Evolutionary conservation across 257 asterid species (phyloP), one percentile per base, ranked within the genome.

Genomic region (Asclepias syriaca): DNA sequence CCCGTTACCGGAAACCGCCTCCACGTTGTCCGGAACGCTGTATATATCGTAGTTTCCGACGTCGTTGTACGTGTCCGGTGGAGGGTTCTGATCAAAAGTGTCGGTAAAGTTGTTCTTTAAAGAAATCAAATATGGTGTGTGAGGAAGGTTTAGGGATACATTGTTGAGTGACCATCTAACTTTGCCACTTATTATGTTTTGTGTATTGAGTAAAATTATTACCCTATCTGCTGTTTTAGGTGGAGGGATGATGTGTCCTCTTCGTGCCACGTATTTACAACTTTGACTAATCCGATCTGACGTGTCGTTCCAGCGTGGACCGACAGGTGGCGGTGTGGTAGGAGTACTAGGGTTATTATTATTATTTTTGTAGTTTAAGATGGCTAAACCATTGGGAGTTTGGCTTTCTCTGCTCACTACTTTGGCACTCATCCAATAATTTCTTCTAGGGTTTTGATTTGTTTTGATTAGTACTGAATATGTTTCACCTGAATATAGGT

Each of bases 161-260:
- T 91, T 86, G 78, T 91, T 91, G 34, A 89, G 63, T 1, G 96
- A 86, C 97, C 96, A 91, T 0, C 88, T 85, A 0, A 72, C 75
- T 10, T 55, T 0, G 8, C 95, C 96, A n/a, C 77, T 71, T 22
- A 87, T 61, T 19, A 4, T 51, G 64, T 89, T 91, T 37, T 91
- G 97, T 0, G 96, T 89, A 78, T 91, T 89, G 77, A 91, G 94
- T 87, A 91, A 78, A 51, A 89, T 85, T 9, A 89, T 87, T 57
- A 72, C 78, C 1, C 89, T 88, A 49, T 91, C 95, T 0, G 96
- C 66, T 1, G 71, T 72, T 14, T 15, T 57, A 21, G 97, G 97
- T 2, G 96, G 96, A 0, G 84, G 56, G 76, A 77, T 79, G 80
- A 82, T 49, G 85, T 45, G 85, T 1, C 79, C 88, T 0, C 13